Evolutionary conservation across 2,329 filamentous ascomycete genomes (phyloP).

Genomic region (Elsinoe necatrix): DNA sequence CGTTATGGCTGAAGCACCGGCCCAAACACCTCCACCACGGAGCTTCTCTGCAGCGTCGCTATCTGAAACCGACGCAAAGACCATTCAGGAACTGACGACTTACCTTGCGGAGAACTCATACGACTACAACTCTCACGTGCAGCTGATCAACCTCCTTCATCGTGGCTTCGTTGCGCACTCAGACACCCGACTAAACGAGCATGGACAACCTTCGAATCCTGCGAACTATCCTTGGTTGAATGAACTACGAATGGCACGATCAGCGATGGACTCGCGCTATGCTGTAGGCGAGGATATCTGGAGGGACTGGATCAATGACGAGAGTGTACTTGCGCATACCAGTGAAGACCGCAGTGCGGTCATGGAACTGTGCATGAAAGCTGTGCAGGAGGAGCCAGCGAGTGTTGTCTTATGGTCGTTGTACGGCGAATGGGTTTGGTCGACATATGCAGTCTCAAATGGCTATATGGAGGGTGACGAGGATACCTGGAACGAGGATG

Average conservation of each 20-base stretch:
- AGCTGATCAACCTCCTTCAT: constrained; percentile 41
- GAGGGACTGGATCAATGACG: constrained; percentile 68
- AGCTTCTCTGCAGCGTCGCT: constrained; percentile 36
- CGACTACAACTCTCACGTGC: constrained; percentile 41
- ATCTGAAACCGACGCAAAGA: constrained; percentile 36
- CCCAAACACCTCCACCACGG: constrained; percentile 35
- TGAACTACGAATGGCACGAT: constrained; percentile 43
- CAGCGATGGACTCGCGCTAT: constrained; percentile 54
- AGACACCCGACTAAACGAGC: constrained; percentile 15
- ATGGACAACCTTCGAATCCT: constrained; percentile 27
- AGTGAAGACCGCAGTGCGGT: constrained; percentile 60
- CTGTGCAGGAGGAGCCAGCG: constrained; percentile 61
- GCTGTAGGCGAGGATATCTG: constrained; percentile 70
- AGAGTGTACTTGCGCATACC: constrained; percentile 51
- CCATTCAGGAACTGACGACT: constrained; percentile 37
- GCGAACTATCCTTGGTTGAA: constrained; percentile 37
- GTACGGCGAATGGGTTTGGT: constrained; percentile 71
- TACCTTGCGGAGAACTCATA: constrained; percentile 40
- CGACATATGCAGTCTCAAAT: constrained; percentile 58
- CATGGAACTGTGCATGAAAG: constrained; percentile 63
- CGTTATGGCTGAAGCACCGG: constrained; percentile 40
- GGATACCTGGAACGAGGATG: constrained; percentile 51
- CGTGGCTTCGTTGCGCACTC: constrained; percentile 40
- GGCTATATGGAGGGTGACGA: constrained; percentile 43
- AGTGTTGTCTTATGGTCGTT: constrained; percentile 67